Base-by-base conservation (phyloP, 2,329 filamentous ascomycete genomes). In the Exophiala calicioides region DNA sequence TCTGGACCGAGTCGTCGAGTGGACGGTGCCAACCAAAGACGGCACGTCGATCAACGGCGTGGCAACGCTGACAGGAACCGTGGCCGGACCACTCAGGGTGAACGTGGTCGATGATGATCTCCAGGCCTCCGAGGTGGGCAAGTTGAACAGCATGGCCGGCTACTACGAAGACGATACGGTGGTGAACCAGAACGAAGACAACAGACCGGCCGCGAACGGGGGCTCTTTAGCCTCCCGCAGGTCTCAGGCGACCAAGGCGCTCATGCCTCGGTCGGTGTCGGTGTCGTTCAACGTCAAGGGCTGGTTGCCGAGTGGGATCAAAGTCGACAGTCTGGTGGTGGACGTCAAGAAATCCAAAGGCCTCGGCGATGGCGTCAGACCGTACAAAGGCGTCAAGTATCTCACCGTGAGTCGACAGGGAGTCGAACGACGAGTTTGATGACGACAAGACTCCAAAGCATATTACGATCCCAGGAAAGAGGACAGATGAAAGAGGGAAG, bases 311-410 rank as follows among this genome's bases (percentile, higher is more conserved):
- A 84, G 80, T 55, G 81, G 81, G 3, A 74, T 85, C 58, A 79
- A 75, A 51, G 81, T 85, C 1, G 81, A 84, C 42, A 78, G 75
- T 56, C 62, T 85, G 52, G 72, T 73, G n/a, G 68, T 85, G 10
- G 80, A 84, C 64, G 74, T 81, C n/a, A 84, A 87, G 65, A 90
- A 85, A 70, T 95, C 88, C 67, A 80, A 85, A 47, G 93, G 93
- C 0, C 62, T 98, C 34, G 89, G 89, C 0, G 89, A 95, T 57
- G 82, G 86, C 2, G 82, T 97, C 29, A 94, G 90, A 69, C 93
- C 93, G 18, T 97, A 95, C 69, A 98, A 97, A 71, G 93, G 93
- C 1, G 93, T 98, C 57, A 98, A 98, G 70, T 98, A 98, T 68
- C 66, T 98, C 59, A 96, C 90, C 58, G 78, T 83, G 9, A 82